Evolutionary conservation across 2,329 filamentous ascomycete genomes (phyloP), one percentile per base, ranked within the genome.

Genomic region (Parascedosporium putredinis): DNA sequence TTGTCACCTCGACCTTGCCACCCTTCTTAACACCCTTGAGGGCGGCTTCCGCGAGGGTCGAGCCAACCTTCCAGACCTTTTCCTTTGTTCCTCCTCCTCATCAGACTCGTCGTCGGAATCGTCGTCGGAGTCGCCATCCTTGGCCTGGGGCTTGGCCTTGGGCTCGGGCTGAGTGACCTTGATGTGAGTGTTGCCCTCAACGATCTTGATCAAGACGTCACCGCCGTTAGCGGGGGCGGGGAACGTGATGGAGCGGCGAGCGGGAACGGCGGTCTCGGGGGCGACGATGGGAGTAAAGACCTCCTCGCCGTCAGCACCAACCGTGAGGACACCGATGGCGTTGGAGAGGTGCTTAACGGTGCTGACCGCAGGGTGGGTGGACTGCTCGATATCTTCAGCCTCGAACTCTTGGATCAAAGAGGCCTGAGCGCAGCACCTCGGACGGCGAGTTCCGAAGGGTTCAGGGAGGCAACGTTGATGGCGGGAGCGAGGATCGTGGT

Each of bases 401-500:
- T 98, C 93, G 68, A 95, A 98, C 67, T 95, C 91, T 67, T 90
- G 83, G 66, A 98, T 88, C 55, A 98, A 74, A 53, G 84, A 94
- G 33, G 93, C 93, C 71, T 98, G 93, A 98, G 88, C 27, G 93
- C 91, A 53, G 93, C 93, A 62, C 93, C 93, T 55, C 93, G 83
- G 55, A 87, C 86, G 60, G 84, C 75, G 50, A 96, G 78, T 72
- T 97, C 91, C 3, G 88, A 93, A 55, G 93, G 93, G 78, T 97
- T 97, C 71, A 97, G 82, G 55, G 91, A 86, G 23, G 74, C 75
- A 34, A 84, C 60, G 56, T 74, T 80, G 50, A 90, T 95, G 51
- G 89, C 83, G 42, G 91, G 93, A 1, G 93, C 87, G 55, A 91
- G 77, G 59, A 98, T 79, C 44, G 71, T 70, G 53, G 90, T 95